Percentiles rank a stretch among this genome's conserved stretches.
phyloP scores from a whole-genome alignment of 2,329 filamentous ascomycete species.

The Aspergillus vadensis region DNA sequence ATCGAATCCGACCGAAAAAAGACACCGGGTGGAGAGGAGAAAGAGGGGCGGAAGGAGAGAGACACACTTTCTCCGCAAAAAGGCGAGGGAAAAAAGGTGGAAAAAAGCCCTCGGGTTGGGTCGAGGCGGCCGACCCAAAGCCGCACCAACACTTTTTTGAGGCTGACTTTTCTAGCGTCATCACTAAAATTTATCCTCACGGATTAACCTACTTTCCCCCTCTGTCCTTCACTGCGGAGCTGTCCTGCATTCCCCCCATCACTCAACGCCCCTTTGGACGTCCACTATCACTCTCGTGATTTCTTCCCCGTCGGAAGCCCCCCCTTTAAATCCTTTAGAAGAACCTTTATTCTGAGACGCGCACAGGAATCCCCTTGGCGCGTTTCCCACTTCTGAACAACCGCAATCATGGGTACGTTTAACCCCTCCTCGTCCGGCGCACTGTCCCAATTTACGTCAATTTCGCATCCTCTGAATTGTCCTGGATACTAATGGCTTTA shows the following conservation, averaged over 20 bases:
- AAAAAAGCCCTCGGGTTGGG: conserved; percentile 27
- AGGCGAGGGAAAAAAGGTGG: conserved; percentile 8
- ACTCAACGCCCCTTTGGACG: conserved; percentile 19
- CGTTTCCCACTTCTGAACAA: conserved; percentile 40
- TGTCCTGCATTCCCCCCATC: conserved; percentile 24
- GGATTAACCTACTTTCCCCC: conserved; percentile 40
- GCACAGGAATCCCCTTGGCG: conserved; percentile 42
- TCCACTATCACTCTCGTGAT: conserved; percentile 20
- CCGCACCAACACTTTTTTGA: conserved; percentile 34
- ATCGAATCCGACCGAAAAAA: background rate
- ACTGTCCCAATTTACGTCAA: conserved; percentile 9
- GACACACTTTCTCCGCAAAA: conserved; percentile 8
- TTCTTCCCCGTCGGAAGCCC: conserved; percentile 25
- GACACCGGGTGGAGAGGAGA: background rate
- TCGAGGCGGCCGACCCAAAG: conserved; percentile 22
- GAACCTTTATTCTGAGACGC: conserved; percentile 37
- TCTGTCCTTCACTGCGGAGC: conserved; percentile 29
- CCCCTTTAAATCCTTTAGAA: conserved; percentile 22
- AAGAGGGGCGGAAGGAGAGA: background rate
- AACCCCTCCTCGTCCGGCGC: conserved; percentile 20
- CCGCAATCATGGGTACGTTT: conserved; percentile 63
- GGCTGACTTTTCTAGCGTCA: conserved; percentile 46
- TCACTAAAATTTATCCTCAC: conserved; percentile 47
- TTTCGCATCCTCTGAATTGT: conserved; percentile 13
- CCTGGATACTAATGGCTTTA: conserved; percentile 48